Conservation (phyloP, 2,329 filamentous ascomycete genomes). For the Emergomyces pasteurianus region DNA sequence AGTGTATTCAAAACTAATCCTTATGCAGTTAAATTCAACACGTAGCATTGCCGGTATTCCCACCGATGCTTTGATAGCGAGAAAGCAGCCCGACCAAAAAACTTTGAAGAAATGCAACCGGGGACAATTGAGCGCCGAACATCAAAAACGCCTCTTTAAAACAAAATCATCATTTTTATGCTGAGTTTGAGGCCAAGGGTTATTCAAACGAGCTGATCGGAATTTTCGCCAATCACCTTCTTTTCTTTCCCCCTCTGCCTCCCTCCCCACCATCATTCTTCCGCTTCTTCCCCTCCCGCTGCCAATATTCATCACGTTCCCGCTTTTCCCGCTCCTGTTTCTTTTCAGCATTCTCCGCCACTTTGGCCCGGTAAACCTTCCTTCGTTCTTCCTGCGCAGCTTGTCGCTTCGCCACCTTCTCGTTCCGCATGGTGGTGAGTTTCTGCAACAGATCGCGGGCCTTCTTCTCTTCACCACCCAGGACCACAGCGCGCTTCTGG, state of each 20-base stretch:
- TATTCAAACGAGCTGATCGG: neutral
- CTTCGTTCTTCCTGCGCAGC: constrained; percentile 82
- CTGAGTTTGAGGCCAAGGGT: neutral
- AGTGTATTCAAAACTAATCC: neutral
- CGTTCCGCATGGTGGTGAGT: constrained; percentile 78
- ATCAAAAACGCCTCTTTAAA: neutral
- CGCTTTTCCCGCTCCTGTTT: constrained; percentile 75
- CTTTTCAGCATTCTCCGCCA: constrained; percentile 74
- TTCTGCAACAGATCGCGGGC: constrained; percentile 85
- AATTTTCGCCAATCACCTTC: constrained; percentile 19
- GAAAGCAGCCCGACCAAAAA: neutral
- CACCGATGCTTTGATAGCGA: neutral
- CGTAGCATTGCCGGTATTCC: neutral
- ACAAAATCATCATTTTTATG: neutral
- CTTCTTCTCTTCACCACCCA: constrained; percentile 76
- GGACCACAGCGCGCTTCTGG: constrained; percentile 87
- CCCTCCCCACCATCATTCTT: constrained; percentile 44
- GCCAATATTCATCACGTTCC: constrained; percentile 88
- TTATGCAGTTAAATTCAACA: neutral
- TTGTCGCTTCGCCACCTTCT: constrained; percentile 72
- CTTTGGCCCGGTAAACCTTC: constrained; percentile 67
- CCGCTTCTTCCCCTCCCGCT: constrained; percentile 73
- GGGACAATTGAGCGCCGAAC: neutral
- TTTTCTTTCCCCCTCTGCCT: constrained; percentile 37
- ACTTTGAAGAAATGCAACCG: too few relatives aligned